Evolutionary conservation across 108 stramenopile genomes (phyloP), one percentile per base, ranked within the genome.

Genomic region (Skeletonema menzelii): DNA sequence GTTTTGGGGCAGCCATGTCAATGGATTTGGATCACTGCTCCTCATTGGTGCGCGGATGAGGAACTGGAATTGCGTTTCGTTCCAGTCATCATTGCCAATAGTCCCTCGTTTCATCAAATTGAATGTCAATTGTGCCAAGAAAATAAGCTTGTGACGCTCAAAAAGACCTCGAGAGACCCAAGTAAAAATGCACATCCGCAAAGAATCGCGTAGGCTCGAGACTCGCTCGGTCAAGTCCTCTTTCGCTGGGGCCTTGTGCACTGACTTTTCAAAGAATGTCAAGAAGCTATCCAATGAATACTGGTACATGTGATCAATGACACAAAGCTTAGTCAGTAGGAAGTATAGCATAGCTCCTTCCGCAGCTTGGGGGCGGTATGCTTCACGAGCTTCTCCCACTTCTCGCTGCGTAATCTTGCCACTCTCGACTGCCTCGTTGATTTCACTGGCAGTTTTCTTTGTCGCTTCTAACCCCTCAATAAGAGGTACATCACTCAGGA

Each of bases 331-430:
- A 0, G 96, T 97, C 32, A 97, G 83, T 56, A 95, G 82, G 86
- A 97, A 95, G 80, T 97, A 97, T 8, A 97, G 83, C 96, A 97
- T 97, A n/a, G 96, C 95, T 17, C 94, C 96, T 67, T 97, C 96
- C 1, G 91, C 74, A 24, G 96, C 96, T 67, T 93, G 91, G 12
- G 85, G 85, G 4, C 95, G 77, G 86, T 95, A 97, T 40, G 82
- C 67, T 72, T 97, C 94, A 34, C 96, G 86, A 11, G 93, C 93
- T 65, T 84, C 64, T 67, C 87, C 87, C 56, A 97, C 94, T 49
- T 92, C 88, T 22, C 72, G 73, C 70, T 93, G 83, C 3, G 93
- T 92, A 34, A 85, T 80, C 73, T 89, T 85, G 27, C 93, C 95
- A 38, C 75, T 88, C 28, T 69, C 91, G 14, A 96, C 93, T 14